phyloP scores from a whole-genome alignment of 1,139 yeast species.

The Candida tropicalis region DNA sequence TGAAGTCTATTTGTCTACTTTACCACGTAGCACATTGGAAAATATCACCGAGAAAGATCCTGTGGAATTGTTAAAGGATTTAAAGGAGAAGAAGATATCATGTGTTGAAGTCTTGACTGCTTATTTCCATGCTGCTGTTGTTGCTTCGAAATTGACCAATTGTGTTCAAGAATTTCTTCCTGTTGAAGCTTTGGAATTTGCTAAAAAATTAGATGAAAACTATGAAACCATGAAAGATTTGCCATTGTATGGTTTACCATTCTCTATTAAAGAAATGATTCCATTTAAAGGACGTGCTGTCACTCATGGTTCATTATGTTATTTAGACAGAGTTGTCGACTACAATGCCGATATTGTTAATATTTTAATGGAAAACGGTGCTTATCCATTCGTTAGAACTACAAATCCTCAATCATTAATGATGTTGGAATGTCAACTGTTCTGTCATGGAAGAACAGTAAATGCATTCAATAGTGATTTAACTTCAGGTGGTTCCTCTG shows the following conservation, averaged over 20 bases:
- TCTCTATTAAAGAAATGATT: constrained; percentile 27
- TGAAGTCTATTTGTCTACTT: constrained; percentile 18
- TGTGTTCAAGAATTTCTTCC: constrained; percentile 25
- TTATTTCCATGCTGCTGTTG: constrained; percentile 26
- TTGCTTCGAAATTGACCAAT: constrained; percentile 26
- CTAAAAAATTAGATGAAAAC: constrained; percentile 21
- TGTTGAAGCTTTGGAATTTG: constrained; percentile 21
- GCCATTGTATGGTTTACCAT: constrained; percentile 26
- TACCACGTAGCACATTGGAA: constrained; percentile 17
- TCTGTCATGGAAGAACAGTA: constrained; percentile 52
- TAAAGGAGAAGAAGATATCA: constrained; percentile 18
- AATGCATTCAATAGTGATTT: constrained; percentile 55
- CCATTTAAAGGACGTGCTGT: constrained; percentile 18
- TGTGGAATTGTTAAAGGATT: constrained; percentile 16
- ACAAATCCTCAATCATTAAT: constrained; percentile 59
- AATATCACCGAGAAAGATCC: constrained; percentile 22
- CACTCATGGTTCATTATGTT: constrained; percentile 27
- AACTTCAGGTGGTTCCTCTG: constrained; percentile 49
- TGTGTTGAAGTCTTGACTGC: constrained; percentile 33
- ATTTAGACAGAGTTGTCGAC: constrained; percentile 24
- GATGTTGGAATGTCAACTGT: constrained; percentile 55
- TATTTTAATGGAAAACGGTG: constrained; percentile 22
- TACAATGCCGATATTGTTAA: constrained; percentile 26
- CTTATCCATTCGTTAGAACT: constrained; percentile 40
- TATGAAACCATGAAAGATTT: constrained; percentile 18